Evolutionary conservation across 345 rosid species (phyloP), one percentile per base, ranked within the genome.

Genomic region (Angophora floribunda): DNA sequence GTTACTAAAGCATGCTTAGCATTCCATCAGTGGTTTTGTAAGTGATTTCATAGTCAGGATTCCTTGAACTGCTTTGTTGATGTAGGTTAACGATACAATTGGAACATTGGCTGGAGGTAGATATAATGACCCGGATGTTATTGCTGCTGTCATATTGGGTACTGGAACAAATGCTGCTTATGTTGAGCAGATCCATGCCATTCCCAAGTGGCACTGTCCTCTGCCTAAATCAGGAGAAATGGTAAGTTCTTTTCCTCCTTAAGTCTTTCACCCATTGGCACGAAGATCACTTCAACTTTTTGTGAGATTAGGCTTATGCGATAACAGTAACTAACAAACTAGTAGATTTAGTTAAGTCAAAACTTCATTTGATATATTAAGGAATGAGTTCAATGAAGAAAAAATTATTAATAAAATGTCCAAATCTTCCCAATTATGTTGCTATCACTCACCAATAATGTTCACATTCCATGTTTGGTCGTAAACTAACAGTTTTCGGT

Each of bases 61-160:
- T 67, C 85, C 89, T 57, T 86, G 85, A 30, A 47, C 84, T 86
- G 86, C 41, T 79, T 28, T 30, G 61, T 17, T 87, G 85, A 87
- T 90, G 90, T 82, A 97, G 99, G 97, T 97, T 30, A 97, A 97
- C 89, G 99, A 97, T 89, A 94, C 98, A 9, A 93, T 97, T 67
- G 99, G 99, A 86, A 96, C 99, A 86, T 92, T 97, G 89, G 99
- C 98, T 50, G 97, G 99, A 67, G 99, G 99, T 86, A 94, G 98
- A 90, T 97, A 94, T 92, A 47, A 91, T 61, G 90, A 94, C 88
- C 93, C 87, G 9, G 97, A 96, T 93, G 99, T 94, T 28, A 85
- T 92, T 57, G 98, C 95, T 50, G 99, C 97, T 88, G 99, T 97
- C 36, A 96, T 97, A 70, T 92, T 97, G 92, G 99, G 99, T 51